Percentiles rank a stretch among this genome's conserved stretches.
Conservation (phyloP, 2,329 filamentous ascomycete species). For the Paraphaeosphaeria minitans region DNA sequence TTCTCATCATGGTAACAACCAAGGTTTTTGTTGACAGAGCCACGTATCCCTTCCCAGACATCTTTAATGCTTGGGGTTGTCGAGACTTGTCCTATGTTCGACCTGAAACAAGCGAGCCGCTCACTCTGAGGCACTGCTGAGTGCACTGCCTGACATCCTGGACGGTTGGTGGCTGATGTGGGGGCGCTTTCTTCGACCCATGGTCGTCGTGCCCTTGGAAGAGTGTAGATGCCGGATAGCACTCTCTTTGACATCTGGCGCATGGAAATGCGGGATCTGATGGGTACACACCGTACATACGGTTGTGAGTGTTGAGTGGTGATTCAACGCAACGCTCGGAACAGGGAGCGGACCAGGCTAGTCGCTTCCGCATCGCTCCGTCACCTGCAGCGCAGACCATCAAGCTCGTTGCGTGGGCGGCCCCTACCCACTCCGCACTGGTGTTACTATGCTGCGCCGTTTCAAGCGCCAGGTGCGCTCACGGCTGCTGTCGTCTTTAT, state of each 20-base stretch:
- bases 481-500: conserved; percentile 6
- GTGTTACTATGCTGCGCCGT: conserved; percentile 6
- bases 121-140: neutral
- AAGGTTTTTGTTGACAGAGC: neutral
- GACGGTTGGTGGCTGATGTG: conserved; percentile 2
- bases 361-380: conserved; percentile 6
- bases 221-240: neutral
- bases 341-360: neutral
- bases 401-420: conserved; percentile 6
- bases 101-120: conserved; percentile 6
- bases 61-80: neutral
- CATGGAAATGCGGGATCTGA: neutral
- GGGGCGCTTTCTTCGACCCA: neutral
- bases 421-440: conserved; percentile 5
- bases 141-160: neutral
- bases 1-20: neutral
- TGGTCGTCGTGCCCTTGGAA: neutral
- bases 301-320: no score
- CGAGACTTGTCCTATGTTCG: neutral
- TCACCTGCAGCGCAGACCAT: neutral
- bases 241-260: neutral
- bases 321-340: conserved; percentile 3
- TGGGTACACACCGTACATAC: neutral
- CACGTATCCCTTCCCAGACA: neutral
- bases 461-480: conserved; percentile 7